phyloP scores from a whole-genome alignment of 495 filamentous ascomycete genomes.

The Lasiosphaeria ovina region DNA sequence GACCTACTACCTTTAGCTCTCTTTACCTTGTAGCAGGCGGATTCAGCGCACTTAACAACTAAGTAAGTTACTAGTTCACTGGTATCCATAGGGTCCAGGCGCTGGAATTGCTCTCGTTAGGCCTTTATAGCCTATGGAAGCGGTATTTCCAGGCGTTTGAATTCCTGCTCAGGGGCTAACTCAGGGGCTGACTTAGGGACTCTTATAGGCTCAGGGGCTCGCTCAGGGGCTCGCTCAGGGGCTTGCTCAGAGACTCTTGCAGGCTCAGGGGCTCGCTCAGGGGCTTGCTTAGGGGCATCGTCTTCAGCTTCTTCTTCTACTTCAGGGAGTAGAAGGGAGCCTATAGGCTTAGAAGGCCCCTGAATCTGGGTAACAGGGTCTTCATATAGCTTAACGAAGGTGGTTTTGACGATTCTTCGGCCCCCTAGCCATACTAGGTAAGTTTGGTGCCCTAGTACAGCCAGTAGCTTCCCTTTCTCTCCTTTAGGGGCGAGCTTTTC shows the following conservation, averaged over 20 bases:
- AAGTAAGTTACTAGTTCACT: neutral
- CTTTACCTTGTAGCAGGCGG: neutral
- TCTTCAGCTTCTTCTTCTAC: neutral
- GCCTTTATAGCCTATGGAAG: neutral
- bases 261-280: no score
- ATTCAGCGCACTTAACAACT: neutral
- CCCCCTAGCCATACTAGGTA: neutral
- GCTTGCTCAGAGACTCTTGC: no score
- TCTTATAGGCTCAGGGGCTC: neutral
- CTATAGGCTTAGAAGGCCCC: neutral
- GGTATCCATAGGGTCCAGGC: neutral
- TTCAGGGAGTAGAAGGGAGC: neutral
- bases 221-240: no score
- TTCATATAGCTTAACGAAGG: neutral
- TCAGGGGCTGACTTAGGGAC: neutral
- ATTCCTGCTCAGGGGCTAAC: neutral
- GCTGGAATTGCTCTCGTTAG: neutral
- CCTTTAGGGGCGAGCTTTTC: neutral
- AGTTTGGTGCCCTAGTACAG: neutral
- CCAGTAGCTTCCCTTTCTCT: neutral
- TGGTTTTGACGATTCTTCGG: neutral
- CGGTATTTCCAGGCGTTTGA: neutral
- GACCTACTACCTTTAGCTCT: neutral
- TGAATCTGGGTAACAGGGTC: neutral
- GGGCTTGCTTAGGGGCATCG: neutral